These are phyloP conservation scores for Marasmius oreades DNA, from an alignment of 1,284 basidiomycete species.

Conservation along the genomic window DNA sequence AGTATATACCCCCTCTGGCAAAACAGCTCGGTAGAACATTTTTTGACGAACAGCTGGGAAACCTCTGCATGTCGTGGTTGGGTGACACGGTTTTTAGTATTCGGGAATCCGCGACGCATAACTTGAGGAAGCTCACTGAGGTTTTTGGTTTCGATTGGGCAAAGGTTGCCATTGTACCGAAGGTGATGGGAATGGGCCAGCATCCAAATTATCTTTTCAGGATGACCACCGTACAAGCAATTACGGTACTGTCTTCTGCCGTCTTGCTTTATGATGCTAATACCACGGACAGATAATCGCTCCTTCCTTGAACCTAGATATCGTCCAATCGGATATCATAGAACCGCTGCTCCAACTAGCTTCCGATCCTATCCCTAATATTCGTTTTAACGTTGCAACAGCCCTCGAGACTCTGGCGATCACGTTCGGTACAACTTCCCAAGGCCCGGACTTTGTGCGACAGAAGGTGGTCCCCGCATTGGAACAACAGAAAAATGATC, in stretches of 20 bases:
- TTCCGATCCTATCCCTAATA: slow-evolving; percentile 95
- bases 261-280: slow-evolving; percentile 9
- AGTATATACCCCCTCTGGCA: slow-evolving; percentile 94
- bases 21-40: slow-evolving; percentile 96
- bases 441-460: slow-evolving; percentile 74
- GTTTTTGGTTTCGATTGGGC: slow-evolving; percentile 99
- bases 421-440: slow-evolving; percentile 62
- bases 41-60: slow-evolving; percentile 97
- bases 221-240: slow-evolving; percentile 99
- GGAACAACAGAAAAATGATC: slow-evolving; percentile 86
- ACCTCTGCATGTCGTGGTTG: slow-evolving; percentile 98
- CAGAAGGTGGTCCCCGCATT: slow-evolving; percentile 80
- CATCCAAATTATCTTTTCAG: slow-evolving; percentile 98
- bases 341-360: slow-evolving; percentile 84
- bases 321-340: slow-evolving; percentile 85
- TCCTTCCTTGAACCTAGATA: slow-evolving; percentile 85
- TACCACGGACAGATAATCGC: slow-evolving; percentile 75
- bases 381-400: slow-evolving; percentile 98
- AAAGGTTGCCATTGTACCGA: slow-evolving; percentile 90
- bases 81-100: slow-evolving; percentile 99
- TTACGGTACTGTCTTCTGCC: slow-evolving; percentile 61
- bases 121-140: slow-evolving; percentile 96
- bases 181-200: slow-evolving; percentile 96
- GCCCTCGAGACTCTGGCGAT: slow-evolving; percentile 84
- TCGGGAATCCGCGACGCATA: slow-evolving; percentile 95